Conservation (phyloP, 495 filamentous ascomycete genomes). For the Hypomontagnella submonticulosa region DNA sequence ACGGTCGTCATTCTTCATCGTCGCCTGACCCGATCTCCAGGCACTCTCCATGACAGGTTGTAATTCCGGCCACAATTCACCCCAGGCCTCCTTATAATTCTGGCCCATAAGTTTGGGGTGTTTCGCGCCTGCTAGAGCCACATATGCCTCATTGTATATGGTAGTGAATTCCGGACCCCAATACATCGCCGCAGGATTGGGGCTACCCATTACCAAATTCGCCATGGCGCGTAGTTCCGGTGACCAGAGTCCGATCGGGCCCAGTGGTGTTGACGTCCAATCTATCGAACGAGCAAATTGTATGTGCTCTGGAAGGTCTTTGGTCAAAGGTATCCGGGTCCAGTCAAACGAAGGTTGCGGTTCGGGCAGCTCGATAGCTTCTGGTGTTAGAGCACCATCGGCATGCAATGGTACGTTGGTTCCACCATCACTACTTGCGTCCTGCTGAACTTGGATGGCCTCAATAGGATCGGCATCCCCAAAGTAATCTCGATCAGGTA, state of each 20-base stretch:
- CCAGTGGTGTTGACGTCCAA: conserved; percentile 72
- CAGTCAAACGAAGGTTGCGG: conserved; percentile 69
- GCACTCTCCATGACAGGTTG: conserved; percentile 69
- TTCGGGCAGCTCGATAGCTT: conserved; percentile 29
- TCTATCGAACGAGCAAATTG: conserved; percentile 72
- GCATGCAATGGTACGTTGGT: conserved; percentile 28
- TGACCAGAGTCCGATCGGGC: conserved; percentile 72
- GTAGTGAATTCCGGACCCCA: conserved; percentile 73
- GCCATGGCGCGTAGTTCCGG: conserved; percentile 72
- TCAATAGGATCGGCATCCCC: conserved; percentile 41
- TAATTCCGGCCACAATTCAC: conserved; percentile 73
- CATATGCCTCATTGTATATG: conserved; percentile 81
- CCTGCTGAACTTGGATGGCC: conserved; percentile 33
- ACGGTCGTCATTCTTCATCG: conserved; percentile 79
- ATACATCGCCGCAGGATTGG: conserved; percentile 77
- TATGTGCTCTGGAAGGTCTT: conserved; percentile 69
- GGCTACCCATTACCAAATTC: conserved; percentile 75
- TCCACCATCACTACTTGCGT: conserved; percentile 26
- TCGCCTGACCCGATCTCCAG: conserved; percentile 69
- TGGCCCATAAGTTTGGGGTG: conserved; percentile 76
- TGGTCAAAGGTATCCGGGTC: conserved; percentile 69
- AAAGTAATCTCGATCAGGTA: conserved; percentile 54
- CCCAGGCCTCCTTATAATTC: conserved; percentile 70
- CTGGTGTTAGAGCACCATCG: conserved; percentile 45
- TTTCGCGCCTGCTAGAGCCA: conserved; percentile 73